A percentile compares a stretch with the other conserved stretches of the same genome.
Evolutionary conservation across 192 early-diverging fungal genomes (phyloP).

Genomic region (Ambispora gerdemannii): DNA sequence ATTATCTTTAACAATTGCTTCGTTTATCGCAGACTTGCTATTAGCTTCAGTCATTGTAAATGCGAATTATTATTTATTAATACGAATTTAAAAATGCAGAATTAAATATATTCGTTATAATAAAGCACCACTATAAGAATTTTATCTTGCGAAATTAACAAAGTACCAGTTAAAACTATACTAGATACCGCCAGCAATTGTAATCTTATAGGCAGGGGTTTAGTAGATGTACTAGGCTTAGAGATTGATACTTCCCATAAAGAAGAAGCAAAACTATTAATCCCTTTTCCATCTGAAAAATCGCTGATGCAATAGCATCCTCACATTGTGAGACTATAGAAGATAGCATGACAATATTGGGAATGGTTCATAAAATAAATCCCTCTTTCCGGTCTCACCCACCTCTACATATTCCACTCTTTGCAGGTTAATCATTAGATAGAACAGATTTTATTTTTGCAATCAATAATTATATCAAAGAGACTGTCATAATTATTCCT

Average conservation of each 20-base stretch:
- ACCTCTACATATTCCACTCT: conserved; percentile 1
- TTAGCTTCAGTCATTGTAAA: conserved; percentile 1
- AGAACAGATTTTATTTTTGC: neutral
- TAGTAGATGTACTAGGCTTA: conserved; percentile 8
- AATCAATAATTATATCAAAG: conserved; percentile 3
- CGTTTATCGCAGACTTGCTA: conserved; percentile 2
- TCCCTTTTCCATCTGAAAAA: conserved; percentile 11
- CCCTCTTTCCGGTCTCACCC: neutral
- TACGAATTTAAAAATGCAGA: neutral
- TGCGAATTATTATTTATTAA: conserved; percentile 12
- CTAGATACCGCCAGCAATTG: conserved; percentile 19
- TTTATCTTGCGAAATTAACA: conserved; percentile 21
- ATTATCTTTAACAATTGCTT: neutral
- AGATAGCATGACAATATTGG: too few relatives aligned
- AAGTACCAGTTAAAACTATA: conserved; percentile 5
- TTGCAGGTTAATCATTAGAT: neutral
- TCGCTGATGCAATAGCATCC: too few relatives aligned
- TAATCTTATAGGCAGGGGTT: conserved; percentile 17
- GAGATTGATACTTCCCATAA: conserved; percentile 1
- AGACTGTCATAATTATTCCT: conserved; percentile 3
- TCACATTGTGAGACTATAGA: too few relatives aligned
- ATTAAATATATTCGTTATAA: conserved; percentile 12
- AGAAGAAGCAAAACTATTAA: conserved; percentile 11
- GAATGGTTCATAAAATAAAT: conserved; percentile 17
- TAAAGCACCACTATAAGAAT: conserved; percentile 9